These are phyloP conservation scores for Carex littledalei DNA, from an alignment of 176 grass and related monocot species.

Conservation along the genomic window DNA sequence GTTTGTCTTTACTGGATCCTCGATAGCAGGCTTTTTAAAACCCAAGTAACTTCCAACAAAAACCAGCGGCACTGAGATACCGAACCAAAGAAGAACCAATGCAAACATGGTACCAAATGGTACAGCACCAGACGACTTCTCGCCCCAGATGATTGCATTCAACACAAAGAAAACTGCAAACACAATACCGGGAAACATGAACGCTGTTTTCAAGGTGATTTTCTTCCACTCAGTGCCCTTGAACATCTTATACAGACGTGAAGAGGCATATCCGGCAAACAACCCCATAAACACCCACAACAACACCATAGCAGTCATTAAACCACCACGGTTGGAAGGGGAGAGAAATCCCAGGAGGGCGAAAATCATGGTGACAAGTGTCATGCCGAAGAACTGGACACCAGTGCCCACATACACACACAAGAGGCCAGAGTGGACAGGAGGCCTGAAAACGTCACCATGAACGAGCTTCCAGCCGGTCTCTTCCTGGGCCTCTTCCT, in stretches of 20 bases:
- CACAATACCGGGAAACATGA: conserved; percentile 48
- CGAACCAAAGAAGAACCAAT: conserved; percentile 42
- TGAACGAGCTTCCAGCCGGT: conserved; percentile 46
- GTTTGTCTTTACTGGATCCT: conserved; percentile 47
- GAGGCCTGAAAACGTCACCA: conserved; percentile 39
- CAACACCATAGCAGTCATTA: conserved; percentile 48
- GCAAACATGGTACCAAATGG: conserved; percentile 52
- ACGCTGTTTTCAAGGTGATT: conserved; percentile 48
- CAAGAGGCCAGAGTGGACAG: conserved; percentile 33
- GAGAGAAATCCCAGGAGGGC: conserved; percentile 38
- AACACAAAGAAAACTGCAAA: conserved; percentile 38
- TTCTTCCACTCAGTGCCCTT: conserved; percentile 51
- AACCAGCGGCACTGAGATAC: conserved; percentile 41
- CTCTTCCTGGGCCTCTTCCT: conserved; percentile 51
- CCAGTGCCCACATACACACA: conserved; percentile 50
- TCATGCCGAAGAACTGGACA: conserved; percentile 42
- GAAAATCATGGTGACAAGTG: conserved; percentile 41
- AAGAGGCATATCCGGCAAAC: conserved; percentile 37
- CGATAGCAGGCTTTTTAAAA: conserved; percentile 39
- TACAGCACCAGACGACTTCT: conserved; percentile 45
- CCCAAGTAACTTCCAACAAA: conserved; percentile 47
- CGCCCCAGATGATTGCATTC: conserved; percentile 48
- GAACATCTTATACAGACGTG: conserved; percentile 45
- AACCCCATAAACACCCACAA: conserved; percentile 50
- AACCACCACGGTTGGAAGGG: conserved; percentile 40